phyloP scores from a whole-genome alignment of 1,139 yeast species.

The Pichiaceae sp. region DNA sequence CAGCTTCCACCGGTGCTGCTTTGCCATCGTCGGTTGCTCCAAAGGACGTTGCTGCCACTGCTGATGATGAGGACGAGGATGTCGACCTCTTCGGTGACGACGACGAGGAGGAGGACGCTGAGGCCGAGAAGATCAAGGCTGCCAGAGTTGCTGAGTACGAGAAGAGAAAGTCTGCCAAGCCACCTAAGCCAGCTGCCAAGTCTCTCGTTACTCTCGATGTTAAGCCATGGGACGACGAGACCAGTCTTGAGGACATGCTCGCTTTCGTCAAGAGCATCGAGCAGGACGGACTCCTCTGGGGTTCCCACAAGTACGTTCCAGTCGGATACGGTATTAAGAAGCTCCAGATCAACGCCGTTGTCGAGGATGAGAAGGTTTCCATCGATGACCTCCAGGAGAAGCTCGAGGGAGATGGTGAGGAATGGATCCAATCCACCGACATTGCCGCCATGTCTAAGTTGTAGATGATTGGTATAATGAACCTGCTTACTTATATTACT shows the following conservation, averaged over 20 bases:
- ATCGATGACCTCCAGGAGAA: conserved; percentile 77
- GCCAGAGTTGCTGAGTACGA: conserved; percentile 96
- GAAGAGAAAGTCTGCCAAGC: conserved; percentile 95
- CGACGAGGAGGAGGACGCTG: conserved; percentile 93
- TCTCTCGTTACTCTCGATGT: conserved; percentile 93
- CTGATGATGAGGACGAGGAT: conserved; percentile 67
- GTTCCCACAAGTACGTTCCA: conserved; percentile 93
- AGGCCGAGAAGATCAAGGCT: conserved; percentile 93
- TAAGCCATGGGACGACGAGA: conserved; percentile 99
- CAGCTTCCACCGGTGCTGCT: conserved; percentile 58
- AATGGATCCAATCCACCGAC: conserved; percentile 98
- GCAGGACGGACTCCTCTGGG: conserved; percentile 95
- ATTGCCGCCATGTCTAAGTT: conserved; percentile 97
- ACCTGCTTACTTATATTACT: neutral
- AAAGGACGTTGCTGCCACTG: conserved; percentile 45
- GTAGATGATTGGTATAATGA: conserved; percentile 35
- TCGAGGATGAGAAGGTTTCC: conserved; percentile 95
- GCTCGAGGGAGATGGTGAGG: conserved; percentile 88
- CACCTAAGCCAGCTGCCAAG: conserved; percentile 98
- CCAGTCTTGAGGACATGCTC: conserved; percentile 82
- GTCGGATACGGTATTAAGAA: conserved; percentile 99
- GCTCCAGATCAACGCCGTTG: conserved; percentile 96
- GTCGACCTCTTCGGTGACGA: conserved; percentile 93
- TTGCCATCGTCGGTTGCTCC: conserved; percentile 17
- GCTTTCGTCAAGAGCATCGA: conserved; percentile 78